Conservation (phyloP, 257 asterid genomes). For the Solanum etuberosum region DNA sequence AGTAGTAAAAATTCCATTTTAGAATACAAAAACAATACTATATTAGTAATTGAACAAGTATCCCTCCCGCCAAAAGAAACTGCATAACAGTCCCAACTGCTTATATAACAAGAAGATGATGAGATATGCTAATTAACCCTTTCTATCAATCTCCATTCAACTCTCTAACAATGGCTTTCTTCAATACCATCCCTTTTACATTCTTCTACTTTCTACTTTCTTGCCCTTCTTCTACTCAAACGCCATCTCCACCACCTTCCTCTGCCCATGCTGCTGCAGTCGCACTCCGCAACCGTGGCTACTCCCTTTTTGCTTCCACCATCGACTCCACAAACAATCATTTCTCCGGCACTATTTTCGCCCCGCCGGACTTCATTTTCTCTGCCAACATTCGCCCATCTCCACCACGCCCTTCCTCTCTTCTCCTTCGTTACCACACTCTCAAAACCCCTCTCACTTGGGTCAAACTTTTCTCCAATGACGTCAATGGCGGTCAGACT, state of each 20-base stretch:
- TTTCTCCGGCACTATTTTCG: conserved; percentile 57
- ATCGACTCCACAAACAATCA: conserved; percentile 24
- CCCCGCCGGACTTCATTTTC: conserved; percentile 56
- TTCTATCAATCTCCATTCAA: neutral
- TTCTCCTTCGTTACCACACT: conserved; percentile 57
- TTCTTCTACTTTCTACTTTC: conserved; percentile 36
- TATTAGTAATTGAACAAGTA: neutral
- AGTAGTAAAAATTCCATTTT: neutral
- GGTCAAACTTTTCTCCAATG: conserved; percentile 21
- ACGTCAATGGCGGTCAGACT: conserved; percentile 26
- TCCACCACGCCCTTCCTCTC: conserved; percentile 45
- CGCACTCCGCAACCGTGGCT: conserved; percentile 50
- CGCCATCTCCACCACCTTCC: conserved; percentile 20
- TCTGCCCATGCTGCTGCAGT: conserved; percentile 40
- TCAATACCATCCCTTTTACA: conserved; percentile 18
- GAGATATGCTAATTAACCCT: neutral
- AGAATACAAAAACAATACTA: neutral
- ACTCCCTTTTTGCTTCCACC: conserved; percentile 45
- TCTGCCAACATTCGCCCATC: conserved; percentile 36
- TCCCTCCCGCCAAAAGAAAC: neutral
- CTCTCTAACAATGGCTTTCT: conserved; percentile 14
- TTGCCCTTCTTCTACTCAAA: conserved; percentile 2
- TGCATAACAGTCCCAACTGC: neutral
- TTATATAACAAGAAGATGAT: neutral
- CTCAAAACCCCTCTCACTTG: conserved; percentile 46